Conservation (phyloP, 148 eudicot genomes). For the Spergularia bocconei region DNA sequence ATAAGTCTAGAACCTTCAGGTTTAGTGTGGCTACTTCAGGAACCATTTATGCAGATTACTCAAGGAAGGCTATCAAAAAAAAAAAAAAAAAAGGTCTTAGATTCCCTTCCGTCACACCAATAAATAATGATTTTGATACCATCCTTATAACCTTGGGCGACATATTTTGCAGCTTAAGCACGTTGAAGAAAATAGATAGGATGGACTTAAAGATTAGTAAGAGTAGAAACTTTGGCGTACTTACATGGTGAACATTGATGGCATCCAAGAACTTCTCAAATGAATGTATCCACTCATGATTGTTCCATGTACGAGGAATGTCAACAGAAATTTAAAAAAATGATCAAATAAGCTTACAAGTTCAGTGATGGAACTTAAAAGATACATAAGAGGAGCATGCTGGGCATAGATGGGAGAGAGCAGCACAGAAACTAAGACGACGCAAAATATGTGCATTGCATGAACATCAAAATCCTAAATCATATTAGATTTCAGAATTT, state of each 20-base stretch:
- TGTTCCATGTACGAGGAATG: constrained; percentile 92
- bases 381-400: neutral
- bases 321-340: constrained; percentile 63
- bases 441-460: neutral
- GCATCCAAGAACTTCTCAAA: constrained; percentile 97
- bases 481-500: neutral
- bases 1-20: neutral
- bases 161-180: neutral
- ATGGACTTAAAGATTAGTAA: constrained; percentile 6
- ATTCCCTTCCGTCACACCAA: neutral
- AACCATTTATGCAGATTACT: neutral
- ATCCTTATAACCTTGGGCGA: neutral
- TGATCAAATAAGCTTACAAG: neutral
- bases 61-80: neutral
- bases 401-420: neutral
- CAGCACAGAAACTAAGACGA: neutral
- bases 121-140: constrained; percentile 5
- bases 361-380: neutral
- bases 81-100: neutral
- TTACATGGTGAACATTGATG: constrained; percentile 94
- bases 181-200: neutral
- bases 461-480: neutral
- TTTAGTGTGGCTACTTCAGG: neutral
- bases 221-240: constrained; percentile 29
- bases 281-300: constrained; percentile 90